Evolutionary conservation across 1,139 yeast species (phyloP).

Genomic region (Hansenula sp.): DNA sequence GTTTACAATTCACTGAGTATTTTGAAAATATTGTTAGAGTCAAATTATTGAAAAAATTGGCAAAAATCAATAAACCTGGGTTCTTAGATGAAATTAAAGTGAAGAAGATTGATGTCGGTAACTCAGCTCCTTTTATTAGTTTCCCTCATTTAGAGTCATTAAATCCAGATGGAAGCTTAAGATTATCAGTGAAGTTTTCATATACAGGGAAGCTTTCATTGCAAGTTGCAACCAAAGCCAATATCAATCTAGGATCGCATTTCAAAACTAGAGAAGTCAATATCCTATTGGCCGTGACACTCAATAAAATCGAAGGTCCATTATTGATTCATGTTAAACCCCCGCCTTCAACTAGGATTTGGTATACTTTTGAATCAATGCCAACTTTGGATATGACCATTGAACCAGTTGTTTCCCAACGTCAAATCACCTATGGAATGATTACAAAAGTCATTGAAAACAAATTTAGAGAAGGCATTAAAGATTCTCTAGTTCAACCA

Average conservation of each 20-base stretch:
- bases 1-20: conserved; percentile 66
- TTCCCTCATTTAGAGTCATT: conserved; percentile 67
- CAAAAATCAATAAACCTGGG: conserved; percentile 81
- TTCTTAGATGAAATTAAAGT: conserved; percentile 81
- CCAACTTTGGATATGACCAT: conserved; percentile 72
- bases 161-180: conserved; percentile 78
- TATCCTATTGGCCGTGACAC: conserved; percentile 64
- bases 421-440: conserved; percentile 73
- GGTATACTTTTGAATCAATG: conserved; percentile 85
- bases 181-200: conserved; percentile 54
- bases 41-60: conserved; percentile 66
- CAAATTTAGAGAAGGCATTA: conserved; percentile 73
- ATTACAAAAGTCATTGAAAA: conserved; percentile 78
- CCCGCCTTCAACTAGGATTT: conserved; percentile 84
- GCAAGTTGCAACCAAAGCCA: conserved; percentile 76
- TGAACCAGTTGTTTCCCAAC: conserved; percentile 85
- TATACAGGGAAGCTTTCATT: conserved; percentile 74
- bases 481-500: conserved; percentile 78
- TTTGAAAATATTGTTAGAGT: conserved; percentile 54
- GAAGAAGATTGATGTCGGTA: conserved; percentile 70
- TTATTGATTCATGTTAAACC: conserved; percentile 69
- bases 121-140: conserved; percentile 75
- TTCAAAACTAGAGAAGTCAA: conserved; percentile 80
- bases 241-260: conserved; percentile 67
- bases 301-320: conserved; percentile 72